Base-by-base conservation (phyloP, 768 basidiomycete genomes). In the Collybia sp. region DNA sequence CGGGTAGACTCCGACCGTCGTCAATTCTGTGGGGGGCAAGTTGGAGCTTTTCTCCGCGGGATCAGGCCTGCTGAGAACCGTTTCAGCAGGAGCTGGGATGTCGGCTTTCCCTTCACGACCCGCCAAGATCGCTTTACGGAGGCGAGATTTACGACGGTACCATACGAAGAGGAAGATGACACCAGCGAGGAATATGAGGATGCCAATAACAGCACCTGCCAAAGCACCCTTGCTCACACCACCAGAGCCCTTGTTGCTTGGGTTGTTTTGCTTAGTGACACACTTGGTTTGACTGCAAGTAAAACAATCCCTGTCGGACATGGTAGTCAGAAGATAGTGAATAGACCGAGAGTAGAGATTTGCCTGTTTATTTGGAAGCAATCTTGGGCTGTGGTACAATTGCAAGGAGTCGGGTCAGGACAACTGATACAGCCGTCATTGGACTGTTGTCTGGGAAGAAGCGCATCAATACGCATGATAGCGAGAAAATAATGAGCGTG, bases 41-140 rank as follows among this genome's bases (percentile, higher is more conserved):
- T 25, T 25, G 6, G 58, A 48, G 6, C 72, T 61, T 58, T 87
- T 88, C 67, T 87, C 86, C 43, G 67, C 82, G 25, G 88, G 88
- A 63, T 91, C 85, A n/a, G 88, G 86, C 35, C 88, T 73, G 60
- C 82, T 86, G 48, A 91, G 82, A 30, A 91, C 89, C 9, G 81
- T 79, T 54, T 78, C 83, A 15, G 89, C 88, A 16, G 84, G 67
- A 1, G 86, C 88, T 32, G 87, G 88, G 15, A 79, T 63, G 55
- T 91, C 88, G 42, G 67, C 61, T 53, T 76, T 76, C 45, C 67
- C 56, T 47, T 80, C 77, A 30, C 53, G 59, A 12, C 48, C 58
- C 16, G 56, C 53, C 13, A 66, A 58, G 17, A 58, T 45, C 13
- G 64, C 60, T 37, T 62, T 68, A 50, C 69, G 70, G 12, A 73